Conservation (phyloP, 148 eudicot species). For the Rhododendron ferrugineum region DNA sequence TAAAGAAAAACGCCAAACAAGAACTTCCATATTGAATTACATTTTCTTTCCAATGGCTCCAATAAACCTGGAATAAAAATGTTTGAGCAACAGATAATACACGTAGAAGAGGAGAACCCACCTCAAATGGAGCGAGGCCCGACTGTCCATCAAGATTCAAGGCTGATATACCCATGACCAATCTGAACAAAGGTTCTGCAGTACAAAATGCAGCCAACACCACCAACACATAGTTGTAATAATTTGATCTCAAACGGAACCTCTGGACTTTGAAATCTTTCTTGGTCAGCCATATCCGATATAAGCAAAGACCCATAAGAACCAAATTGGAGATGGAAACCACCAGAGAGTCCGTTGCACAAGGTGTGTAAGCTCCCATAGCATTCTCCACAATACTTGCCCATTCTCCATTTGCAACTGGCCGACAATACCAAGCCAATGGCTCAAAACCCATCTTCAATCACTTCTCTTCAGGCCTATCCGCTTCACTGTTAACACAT, state of each 20-base stretch:
- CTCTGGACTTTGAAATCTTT: constrained; percentile 51
- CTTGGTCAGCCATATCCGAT: constrained; percentile 72
- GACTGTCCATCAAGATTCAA: constrained; percentile 71
- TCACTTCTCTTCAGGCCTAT: not conserved
- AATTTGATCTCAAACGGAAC: constrained; percentile 66
- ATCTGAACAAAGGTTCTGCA: constrained; percentile 77
- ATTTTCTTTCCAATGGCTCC: not conserved
- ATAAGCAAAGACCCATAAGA: constrained; percentile 57
- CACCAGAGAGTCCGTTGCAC: constrained; percentile 71
- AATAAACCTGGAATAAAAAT: not conserved
- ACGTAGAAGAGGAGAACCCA: constrained; percentile 18
- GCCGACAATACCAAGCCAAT: constrained; percentile 81
- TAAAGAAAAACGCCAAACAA: not conserved
- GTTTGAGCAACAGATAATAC: not conserved
- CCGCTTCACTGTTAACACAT: not conserved
- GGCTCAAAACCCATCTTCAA: constrained; percentile 67
- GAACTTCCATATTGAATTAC: not conserved
- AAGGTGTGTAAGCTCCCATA: constrained; percentile 86
- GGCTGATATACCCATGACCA: constrained; percentile 81
- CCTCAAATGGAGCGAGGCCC: constrained; percentile 87
- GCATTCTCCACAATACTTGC: constrained; percentile 58
- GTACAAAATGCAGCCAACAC: constrained; percentile 65
- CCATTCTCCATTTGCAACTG: constrained; percentile 87
- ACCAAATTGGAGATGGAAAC: constrained; percentile 55
- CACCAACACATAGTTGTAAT: constrained; percentile 62